Base-by-base conservation (phyloP, 2,329 filamentous ascomycete genomes). In the Trichoderma gracile region DNA sequence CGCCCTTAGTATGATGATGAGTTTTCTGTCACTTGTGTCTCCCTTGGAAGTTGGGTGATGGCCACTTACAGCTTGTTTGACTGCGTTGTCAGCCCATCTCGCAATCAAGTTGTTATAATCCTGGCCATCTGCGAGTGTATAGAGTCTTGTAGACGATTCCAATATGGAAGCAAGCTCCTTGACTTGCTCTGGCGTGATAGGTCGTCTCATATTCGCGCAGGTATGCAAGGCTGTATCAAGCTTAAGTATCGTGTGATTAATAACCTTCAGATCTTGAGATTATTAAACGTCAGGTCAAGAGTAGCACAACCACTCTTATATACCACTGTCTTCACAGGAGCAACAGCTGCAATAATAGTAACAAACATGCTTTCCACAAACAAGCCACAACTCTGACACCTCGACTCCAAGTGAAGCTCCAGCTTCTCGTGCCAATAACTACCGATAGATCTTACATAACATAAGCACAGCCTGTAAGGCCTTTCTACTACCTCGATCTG, bases 1-100 rank as follows among this genome's bases (percentile, higher is more conserved):
- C 73, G 14, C 79, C 81, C 80, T 27, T 30, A 10, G 8, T 6
- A 30, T 30, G 27, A 8, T 8, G 0, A 19, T 52, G 47, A 52
- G 57, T n/a, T n/a, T 15, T 43, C 14, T 19, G 21, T 45, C 9
- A 15, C 7, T 52, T 43, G 12, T 27, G 21, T 45, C 6, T n/a
- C n/a, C n/a, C 5, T 12, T 33, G 38, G 7, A 21, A 1, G 2
- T 25, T 30, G 5, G 23, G 25, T 1, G 23, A n/a, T n/a, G 17
- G 23, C 14, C 21, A n/a, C 61, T 25, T 46, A 62, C 59, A 40
- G 59, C 59, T 8, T 33, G 38, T 54, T 30, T 62, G 9, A 62
- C 50, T 3, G 59, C 59, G 8, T 62, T 62, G 25, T 53, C 59
- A 1, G 59, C 59, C 59, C 59, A 62, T 2, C 59, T 45, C 3